These are phyloP conservation scores for Cystoderma amianthinum DNA, from an alignment of 768 basidiomycete genomes.

Conservation along the genomic window DNA sequence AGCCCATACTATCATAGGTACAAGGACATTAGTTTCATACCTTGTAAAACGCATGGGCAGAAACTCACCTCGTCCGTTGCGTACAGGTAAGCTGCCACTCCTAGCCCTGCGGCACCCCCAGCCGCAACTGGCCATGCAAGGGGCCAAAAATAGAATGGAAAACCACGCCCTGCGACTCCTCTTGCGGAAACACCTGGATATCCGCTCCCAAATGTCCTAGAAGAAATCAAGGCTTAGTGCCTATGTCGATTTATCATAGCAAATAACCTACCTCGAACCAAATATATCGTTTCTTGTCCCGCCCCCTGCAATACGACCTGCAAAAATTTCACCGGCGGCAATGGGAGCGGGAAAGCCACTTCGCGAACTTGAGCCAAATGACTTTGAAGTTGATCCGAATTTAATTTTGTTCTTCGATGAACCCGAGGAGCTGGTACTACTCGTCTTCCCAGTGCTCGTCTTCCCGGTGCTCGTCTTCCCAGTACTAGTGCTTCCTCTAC, in stretches of 20 bases:
- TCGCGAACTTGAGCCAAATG: conserved; percentile 15
- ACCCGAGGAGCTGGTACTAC: conserved; percentile 5
- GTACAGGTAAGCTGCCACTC: conserved; percentile 15
- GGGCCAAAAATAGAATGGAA: conserved; percentile 63
- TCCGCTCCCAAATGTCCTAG: conserved; percentile 51
- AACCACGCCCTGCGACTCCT: conserved; percentile 39
- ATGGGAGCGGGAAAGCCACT: conserved; percentile 21
- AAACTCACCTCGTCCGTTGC: conserved; percentile 32
- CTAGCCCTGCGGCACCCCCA: conserved; percentile 11
- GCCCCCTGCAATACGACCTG: conserved; percentile 41
- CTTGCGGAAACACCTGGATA: conserved; percentile 39
- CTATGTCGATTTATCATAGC: neutral
- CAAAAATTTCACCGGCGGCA: conserved; percentile 31
- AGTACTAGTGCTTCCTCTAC: conserved; percentile 17
- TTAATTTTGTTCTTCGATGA: too few relatives aligned
- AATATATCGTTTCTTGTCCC: conserved; percentile 33
- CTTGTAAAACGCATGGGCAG: neutral
- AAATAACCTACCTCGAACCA: conserved; percentile 29
- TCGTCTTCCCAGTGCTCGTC: conserved; percentile 4
- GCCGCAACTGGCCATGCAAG: conserved; percentile 34
- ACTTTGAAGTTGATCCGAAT: conserved; percentile 7
- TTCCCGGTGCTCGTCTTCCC: conserved; percentile 4
- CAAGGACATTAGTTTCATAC: neutral
- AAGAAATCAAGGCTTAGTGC: conserved; percentile 2
- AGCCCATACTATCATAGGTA: conserved; percentile 15